Conservation (phyloP, 208 protist species). For the Hexamita inflata region DNA sequence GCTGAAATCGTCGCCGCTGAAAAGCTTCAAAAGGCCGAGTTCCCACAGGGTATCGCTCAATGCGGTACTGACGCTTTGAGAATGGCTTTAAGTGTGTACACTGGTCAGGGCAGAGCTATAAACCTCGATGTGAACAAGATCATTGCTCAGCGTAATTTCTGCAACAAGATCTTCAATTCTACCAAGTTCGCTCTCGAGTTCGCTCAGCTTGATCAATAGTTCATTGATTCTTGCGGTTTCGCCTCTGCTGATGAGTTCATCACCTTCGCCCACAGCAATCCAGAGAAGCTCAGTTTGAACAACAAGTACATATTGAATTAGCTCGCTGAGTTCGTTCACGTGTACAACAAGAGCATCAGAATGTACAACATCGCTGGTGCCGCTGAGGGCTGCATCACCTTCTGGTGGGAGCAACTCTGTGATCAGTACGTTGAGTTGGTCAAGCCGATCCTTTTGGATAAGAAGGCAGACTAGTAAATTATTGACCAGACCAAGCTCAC, state of each 20-base stretch:
- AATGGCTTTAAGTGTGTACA: constrained; percentile 90
- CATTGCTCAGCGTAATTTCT: constrained; percentile 56
- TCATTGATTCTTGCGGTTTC: too few relatives aligned
- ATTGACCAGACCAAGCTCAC: background rate
- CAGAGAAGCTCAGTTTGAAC: too few relatives aligned
- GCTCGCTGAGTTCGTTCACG: constrained; percentile 57
- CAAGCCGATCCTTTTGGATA: constrained; percentile 31
- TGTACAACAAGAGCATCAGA: constrained; percentile 54
- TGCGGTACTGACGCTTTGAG: constrained; percentile 96
- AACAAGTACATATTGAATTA: too few relatives aligned
- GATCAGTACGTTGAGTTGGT: constrained; percentile 67
- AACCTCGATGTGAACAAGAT: constrained; percentile 93
- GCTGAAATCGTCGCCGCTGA: constrained; percentile 39
- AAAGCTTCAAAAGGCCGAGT: constrained; percentile 42
- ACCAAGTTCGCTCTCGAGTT: constrained; percentile 79
- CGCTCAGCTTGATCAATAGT: too few relatives aligned
- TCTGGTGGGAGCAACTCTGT: constrained; percentile 91
- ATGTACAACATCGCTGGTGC: constrained; percentile 69
- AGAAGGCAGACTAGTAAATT: background rate
- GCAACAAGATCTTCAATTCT: constrained; percentile 54
- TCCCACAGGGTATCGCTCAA: constrained; percentile 58
- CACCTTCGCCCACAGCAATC: too few relatives aligned
- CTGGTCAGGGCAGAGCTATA: constrained; percentile 56
- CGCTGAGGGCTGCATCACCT: constrained; percentile 72
- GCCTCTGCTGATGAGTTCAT: too few relatives aligned